Evolutionary conservation across 768 basidiomycete genomes (phyloP), one percentile per base, ranked within the genome.

Genomic region (Auricularia heimuer): DNA sequence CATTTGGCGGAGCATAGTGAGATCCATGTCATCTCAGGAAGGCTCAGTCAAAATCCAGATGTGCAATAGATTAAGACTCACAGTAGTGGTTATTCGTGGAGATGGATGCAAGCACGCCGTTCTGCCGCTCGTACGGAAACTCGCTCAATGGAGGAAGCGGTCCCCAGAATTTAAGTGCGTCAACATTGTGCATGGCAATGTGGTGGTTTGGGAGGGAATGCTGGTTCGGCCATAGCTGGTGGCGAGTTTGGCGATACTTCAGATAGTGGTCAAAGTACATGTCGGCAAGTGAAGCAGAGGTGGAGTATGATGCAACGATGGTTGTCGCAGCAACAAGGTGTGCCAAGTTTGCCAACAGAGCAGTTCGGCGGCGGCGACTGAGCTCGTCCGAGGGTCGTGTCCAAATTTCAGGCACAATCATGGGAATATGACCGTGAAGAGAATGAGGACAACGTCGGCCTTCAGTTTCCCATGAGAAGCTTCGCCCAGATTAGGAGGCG

Each of bases 331-430:
- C 47, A 21, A 51, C 47, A 18, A 51, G 47, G 18, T 51, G 47
- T 51, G 47, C 47, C 4, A 51, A 51, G 16, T 51, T 51, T 16
- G 4, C 16, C 14, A 51, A 16, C 16, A 51, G 7, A 18, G 6
- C 14, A 16, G 16, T 10, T 4, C 21, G 47, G 10, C 47, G 47
- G 73, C 74, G 75, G 14, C 74, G 33, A 47, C 73, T 16, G 47
- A 16, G 4, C 11, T 8, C 4, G 21, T 51, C 42, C 1, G 42
- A 4, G 3, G 47, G 47, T 12, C 16, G 14, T 18, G 47, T 21
- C 74, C 74, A 75, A 18, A 75, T 35, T 45, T 73, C 68, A 8
- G 74, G 74, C 63, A 77, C 62, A 34, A 74, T 68, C 3, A 76
- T 64, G 73, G 73, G 29, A 76, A 71, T 21, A 75, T 70, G 3